phyloP scores from a whole-genome alignment of 2,329 filamentous ascomycete genomes.

The Colletotrichum limetticola region DNA sequence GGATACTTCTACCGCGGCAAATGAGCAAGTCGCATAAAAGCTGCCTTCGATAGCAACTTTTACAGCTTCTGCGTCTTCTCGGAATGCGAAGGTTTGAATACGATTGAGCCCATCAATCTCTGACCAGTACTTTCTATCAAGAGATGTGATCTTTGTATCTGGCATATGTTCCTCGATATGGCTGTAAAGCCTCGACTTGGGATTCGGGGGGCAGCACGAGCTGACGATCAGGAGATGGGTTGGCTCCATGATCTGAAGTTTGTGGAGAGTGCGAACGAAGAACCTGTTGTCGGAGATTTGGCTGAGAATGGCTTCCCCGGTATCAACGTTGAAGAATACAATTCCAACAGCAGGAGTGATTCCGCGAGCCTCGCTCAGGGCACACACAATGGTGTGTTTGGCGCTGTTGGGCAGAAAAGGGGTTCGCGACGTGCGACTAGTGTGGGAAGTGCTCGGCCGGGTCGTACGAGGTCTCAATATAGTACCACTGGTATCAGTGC shows the following conservation, averaged over 20 bases:
- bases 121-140: conserved; percentile 87
- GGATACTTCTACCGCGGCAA: conserved; percentile 76
- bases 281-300: conserved; percentile 95
- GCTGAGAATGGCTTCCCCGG: conserved; percentile 85
- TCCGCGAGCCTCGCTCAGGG: conserved; percentile 87
- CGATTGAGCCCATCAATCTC: conserved; percentile 81
- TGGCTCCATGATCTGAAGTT: conserved; percentile 83
- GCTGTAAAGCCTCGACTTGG: conserved; percentile 77
- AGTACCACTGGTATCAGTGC: not conserved
- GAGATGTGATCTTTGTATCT: conserved; percentile 67
- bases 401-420: conserved; percentile 58
- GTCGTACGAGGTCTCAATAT: conserved; percentile 14
- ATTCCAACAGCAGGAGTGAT: conserved; percentile 86
- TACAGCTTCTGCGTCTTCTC: conserved; percentile 82
- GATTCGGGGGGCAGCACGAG: conserved; percentile 72
- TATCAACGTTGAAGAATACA: conserved; percentile 87
- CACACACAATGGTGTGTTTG: conserved; percentile 83
- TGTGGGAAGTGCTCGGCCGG: conserved; percentile 50
- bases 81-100: conserved; percentile 82
- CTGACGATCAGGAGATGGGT: conserved; percentile 82
- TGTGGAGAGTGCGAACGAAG: conserved; percentile 88
- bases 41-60: conserved; percentile 84
- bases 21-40: conserved; percentile 85
- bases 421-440: conserved; percentile 57
- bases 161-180: conserved; percentile 79